Percentiles rank a stretch among this genome's conserved stretches.
phyloP scores from a whole-genome alignment of 2,329 filamentous ascomycete genomes.

The Podosphaera leucotricha region DNA sequence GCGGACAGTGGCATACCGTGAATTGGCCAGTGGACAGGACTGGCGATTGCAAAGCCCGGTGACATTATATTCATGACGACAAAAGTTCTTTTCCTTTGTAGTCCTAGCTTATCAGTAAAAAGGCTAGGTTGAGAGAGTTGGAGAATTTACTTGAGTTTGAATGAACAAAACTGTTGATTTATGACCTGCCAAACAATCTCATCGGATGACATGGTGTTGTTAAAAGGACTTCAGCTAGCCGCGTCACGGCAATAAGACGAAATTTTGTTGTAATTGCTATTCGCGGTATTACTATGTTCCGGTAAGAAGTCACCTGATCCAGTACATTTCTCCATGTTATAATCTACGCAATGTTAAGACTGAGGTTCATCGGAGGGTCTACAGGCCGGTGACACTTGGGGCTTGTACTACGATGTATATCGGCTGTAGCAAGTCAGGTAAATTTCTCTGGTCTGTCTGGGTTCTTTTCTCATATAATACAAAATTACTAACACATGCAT shows the following conservation, averaged over 20 bases:
- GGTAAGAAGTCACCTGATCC: not conserved
- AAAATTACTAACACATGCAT: no score
- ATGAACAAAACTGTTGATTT: slow-evolving; percentile 84
- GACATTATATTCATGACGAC: slow-evolving; percentile 83
- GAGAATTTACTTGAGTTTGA: slow-evolving; percentile 59
- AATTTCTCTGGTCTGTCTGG: no score
- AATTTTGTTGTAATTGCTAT: not conserved
- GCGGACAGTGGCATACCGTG: slow-evolving; percentile 76
- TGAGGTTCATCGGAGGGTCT: no score
- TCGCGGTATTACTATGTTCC: not conserved
- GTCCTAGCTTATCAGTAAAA: slow-evolving; percentile 28
- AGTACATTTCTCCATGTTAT: no score
- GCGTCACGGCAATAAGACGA: not conserved
- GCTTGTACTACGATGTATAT: no score
- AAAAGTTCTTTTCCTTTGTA: slow-evolving; percentile 77
- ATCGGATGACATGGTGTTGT: slow-evolving; percentile 51
- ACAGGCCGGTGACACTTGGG: no score
- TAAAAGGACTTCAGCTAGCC: no score
- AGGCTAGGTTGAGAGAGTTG: not conserved
- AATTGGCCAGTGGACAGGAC: slow-evolving; percentile 77
- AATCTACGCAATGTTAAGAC: no score
- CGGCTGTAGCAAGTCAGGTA: no score
- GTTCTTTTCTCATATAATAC: no score
- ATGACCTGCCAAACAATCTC: slow-evolving; percentile 97
- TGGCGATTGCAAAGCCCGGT: slow-evolving; percentile 66